Evolutionary conservation across 208 protist genomes (phyloP).

Genomic region (Trypanosomatidae sp.): DNA sequence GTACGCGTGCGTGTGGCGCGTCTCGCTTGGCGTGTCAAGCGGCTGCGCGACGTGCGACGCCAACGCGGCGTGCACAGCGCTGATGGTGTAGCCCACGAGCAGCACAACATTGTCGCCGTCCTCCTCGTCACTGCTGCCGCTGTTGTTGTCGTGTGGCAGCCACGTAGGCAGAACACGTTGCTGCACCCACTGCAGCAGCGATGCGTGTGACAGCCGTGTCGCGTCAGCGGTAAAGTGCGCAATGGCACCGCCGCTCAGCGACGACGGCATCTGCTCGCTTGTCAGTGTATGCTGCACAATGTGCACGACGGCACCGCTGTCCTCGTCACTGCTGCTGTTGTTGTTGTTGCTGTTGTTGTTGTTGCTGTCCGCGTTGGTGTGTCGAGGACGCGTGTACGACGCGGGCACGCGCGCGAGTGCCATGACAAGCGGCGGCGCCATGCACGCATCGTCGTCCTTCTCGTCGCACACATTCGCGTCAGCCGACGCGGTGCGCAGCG

Average conservation of each 20-base stretch:
- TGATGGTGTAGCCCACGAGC: constrained; percentile 28
- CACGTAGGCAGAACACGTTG: constrained; percentile 3
- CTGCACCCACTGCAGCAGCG: constrained; percentile 30
- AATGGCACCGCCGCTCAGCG: constrained; percentile 11
- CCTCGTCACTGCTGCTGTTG: too few species aligned
- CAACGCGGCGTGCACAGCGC: constrained; percentile 2
- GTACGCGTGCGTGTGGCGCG: constrained; percentile 37
- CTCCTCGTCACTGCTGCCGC: not conserved
- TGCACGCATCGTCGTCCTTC: not conserved
- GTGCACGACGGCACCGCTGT: constrained; percentile 21
- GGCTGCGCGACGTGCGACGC: not conserved
- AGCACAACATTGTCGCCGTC: constrained; percentile 20
- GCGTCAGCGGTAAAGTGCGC: constrained; percentile 66
- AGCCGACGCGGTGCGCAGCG: not conserved
- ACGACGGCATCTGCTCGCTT: constrained; percentile 29
- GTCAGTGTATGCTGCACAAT: constrained; percentile 38
- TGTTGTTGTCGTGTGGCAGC: not conserved
- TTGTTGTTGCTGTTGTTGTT: not conserved
- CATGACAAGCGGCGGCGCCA: constrained; percentile 3
- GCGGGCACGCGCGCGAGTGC: constrained; percentile 15
- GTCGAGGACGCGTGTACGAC: not conserved
- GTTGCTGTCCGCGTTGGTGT: not conserved
- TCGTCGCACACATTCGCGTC: too few species aligned
- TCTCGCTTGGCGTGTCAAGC: constrained; percentile 38
- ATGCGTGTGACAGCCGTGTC: constrained; percentile 10